Base-by-base conservation (phyloP, 1,284 basidiomycete genomes). In the Ustilago crameri region DNA sequence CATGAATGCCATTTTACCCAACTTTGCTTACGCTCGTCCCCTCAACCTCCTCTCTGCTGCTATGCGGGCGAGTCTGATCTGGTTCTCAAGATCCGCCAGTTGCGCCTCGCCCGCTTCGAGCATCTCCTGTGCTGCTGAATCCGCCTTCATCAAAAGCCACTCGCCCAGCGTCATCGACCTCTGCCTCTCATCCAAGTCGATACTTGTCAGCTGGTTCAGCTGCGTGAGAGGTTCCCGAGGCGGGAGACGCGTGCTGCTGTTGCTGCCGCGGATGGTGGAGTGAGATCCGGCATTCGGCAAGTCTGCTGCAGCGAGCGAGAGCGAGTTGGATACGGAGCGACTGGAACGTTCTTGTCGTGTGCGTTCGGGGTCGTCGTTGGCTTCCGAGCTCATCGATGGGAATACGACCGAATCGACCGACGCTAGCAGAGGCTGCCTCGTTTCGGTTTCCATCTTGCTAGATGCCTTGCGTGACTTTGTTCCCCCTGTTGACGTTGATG, bases 121-220 rank as follows among this genome's bases (percentile, higher is more conserved):
- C 74, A 74, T 74, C 57, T 76, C 74, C 1, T 17, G 20, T 2
- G 62, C 63, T 7, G 74, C 71, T 3, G 47, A 47, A 3, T 70
- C 55, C 3, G 71, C 64, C 41, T 76, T 60, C 23, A 40, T 32
- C 46, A 71, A 55, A 22, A 76, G 32, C 72, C 72, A 76, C 18
- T 58, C 49, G n/a, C 66, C 75, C 17, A 76, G 32, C 22, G 75
- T 69, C 61, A 66, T 59, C 1, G 20, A 18, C n/a, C 63, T 38
- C 51, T 75, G 51, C 32, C 46, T 9, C 1, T 55, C 64, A 40
- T 52, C 44, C 12, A 76, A 26, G 1, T 62, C 44, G 41, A 69
- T 24, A 10, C 10, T 35, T 3, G 51, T 35, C 26, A 76, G 38
- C 24, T 64, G 53, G 5, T 53, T 23, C 1, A 74, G 32, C 17